Evolutionary conservation across 352 stramenopile genomes (phyloP).

Genomic region (Phytophthora pinifolia): DNA sequence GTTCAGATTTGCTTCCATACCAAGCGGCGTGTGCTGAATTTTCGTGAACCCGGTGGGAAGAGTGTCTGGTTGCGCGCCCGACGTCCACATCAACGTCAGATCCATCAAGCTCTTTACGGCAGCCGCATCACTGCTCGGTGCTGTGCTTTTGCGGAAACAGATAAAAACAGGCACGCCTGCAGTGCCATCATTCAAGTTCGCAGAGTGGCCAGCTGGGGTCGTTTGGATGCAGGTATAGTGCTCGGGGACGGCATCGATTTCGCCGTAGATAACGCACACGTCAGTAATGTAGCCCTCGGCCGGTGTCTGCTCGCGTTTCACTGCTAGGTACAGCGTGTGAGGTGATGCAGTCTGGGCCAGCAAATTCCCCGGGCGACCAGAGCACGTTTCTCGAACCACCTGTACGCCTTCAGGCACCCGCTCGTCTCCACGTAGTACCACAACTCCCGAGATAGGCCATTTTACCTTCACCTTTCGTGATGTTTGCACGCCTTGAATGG

Average conservation of each 20-base stretch:
- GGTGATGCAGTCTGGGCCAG: slow-evolving; percentile 73
- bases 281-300: slow-evolving; percentile 60
- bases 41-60: slow-evolving; percentile 78
- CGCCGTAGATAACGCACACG: slow-evolving; percentile 83
- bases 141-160: slow-evolving; percentile 55
- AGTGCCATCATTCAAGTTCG: slow-evolving; percentile 85
- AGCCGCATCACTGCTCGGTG: slow-evolving; percentile 11
- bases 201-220: slow-evolving; percentile 67
- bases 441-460: slow-evolving; percentile 73
- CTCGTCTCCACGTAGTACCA: slow-evolving; percentile 76
- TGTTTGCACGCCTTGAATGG: slow-evolving; percentile 61
- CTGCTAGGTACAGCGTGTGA: slow-evolving; percentile 70
- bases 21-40: slow-evolving; percentile 82
- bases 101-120: slow-evolving; percentile 71
- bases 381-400: slow-evolving; percentile 70
- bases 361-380: slow-evolving; percentile 68
- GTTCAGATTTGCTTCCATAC: slow-evolving; percentile 88
- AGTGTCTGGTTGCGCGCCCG: slow-evolving; percentile 53
- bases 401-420: slow-evolving; percentile 68
- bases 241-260: slow-evolving; percentile 83
- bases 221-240: slow-evolving; percentile 70
- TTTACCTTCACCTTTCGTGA: slow-evolving; percentile 64
- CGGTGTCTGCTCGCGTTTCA: slow-evolving; percentile 64
- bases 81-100: slow-evolving; percentile 77
- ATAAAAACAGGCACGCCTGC: slow-evolving; percentile 78